Conservation (phyloP, 441 rosid species). For the Adansonia rubrostipa region DNA sequence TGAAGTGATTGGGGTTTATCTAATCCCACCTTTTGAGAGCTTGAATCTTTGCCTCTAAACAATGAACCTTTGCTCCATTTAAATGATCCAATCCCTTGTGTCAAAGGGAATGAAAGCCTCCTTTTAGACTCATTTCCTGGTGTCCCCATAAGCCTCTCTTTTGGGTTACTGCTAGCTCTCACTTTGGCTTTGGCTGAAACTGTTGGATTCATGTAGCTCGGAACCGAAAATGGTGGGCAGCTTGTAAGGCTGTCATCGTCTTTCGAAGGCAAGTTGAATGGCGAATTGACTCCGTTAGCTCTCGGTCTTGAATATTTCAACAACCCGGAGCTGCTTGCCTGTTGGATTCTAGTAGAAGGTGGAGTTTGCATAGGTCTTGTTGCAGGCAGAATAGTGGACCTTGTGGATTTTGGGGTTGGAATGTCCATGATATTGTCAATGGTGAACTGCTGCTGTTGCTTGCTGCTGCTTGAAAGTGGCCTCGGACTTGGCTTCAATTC, state of each 20-base stretch:
- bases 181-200: conserved; percentile 80
- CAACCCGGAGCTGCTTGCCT: conserved; percentile 41
- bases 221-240: conserved; percentile 92
- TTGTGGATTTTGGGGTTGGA: conserved; percentile 73
- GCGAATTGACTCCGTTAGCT: conserved; percentile 65
- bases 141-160: conserved; percentile 73
- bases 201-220: conserved; percentile 87
- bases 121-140: conserved; percentile 66
- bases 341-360: conserved; percentile 40
- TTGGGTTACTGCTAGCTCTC: conserved; percentile 72
- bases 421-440: conserved; percentile 54
- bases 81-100: conserved; percentile 66
- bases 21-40: conserved; percentile 45
- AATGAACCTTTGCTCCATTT: conserved; percentile 83
- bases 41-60: conserved; percentile 58
- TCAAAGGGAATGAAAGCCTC: conserved; percentile 71
- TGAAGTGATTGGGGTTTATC: conserved; percentile 65
- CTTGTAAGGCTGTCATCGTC: conserved; percentile 92
- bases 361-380: conserved; percentile 58
- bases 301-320: conserved; percentile 67
- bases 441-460: conserved; percentile 40
- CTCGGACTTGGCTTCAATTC: conserved; percentile 67
- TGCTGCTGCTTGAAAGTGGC: conserved; percentile 46
- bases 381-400: conserved; percentile 55
- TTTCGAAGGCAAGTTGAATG: conserved; percentile 56